Base-by-base conservation (phyloP, 2,329 filamentous ascomycete species). In the Pezicula radicicola region DNA sequence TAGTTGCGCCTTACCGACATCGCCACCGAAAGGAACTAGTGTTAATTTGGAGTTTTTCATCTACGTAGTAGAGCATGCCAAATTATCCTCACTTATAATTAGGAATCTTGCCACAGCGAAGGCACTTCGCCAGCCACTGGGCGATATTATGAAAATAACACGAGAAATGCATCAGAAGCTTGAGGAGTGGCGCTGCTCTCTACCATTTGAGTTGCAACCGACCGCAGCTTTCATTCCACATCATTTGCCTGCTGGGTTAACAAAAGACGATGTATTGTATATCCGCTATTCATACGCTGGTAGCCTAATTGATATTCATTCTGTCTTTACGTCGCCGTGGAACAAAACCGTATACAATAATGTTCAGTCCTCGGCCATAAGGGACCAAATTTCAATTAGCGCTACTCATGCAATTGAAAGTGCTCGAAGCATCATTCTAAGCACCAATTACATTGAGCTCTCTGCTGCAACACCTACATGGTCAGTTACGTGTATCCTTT, bases 11-110 rank as follows among this genome's bases (percentile, higher is more conserved):
- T 25, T 54, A 16, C 51, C 56, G 5, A 48, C 18, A 13, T 25
- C 33, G 2, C 15, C 18, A 15, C 27, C 33, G 2, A n/a, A 27
- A 3, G 33, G 39, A 30, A 50, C 13, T 39, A 13, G 21, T 10
- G 42, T 50, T 2, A 53, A 46, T 18, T 12, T 50, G 3, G 53
- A 59, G 5, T 41, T 55, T 30, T 48, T 54, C 27, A 39, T 16
- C 16, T 41, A 25, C 6, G 46, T 44, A 2, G n/a, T 51, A 16
- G 35, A 56, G n/a, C 54, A 54, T 36, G 54, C 51, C 8, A 41
- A 52, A 19, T 50, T 54, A 41, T 53, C 49, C 3, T 55, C 54
- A 28, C 41, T 42, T 35, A 55, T 58, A 10, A 41, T 51, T 21
- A 55, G 46, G 19, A 43, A 48, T 6, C 51, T 56, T 13, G 9